Conservation (phyloP, 2,329 filamentous ascomycete genomes). For the Pseudogymnoascus pannorum region DNA sequence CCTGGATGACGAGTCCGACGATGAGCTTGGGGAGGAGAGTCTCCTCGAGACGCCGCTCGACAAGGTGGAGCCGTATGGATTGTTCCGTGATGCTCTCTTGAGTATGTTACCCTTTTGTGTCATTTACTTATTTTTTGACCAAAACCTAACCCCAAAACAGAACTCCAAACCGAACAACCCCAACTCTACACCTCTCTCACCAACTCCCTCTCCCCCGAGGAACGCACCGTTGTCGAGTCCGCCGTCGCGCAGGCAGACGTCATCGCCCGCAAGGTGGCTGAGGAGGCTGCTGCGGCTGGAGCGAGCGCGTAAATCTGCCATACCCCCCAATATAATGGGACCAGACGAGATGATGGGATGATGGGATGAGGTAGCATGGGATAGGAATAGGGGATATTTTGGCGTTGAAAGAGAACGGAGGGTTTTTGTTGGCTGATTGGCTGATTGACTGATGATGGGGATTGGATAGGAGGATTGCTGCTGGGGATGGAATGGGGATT, state of each 20-base stretch:
- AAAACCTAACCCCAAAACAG: conserved; percentile 37
- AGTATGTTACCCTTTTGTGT: conserved; percentile 48
- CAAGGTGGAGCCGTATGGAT: conserved; percentile 85
- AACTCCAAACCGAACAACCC: conserved; percentile 83
- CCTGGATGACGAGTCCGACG: conserved; percentile 65
- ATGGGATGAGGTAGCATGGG: neutral
- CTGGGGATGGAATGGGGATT: too few relatives aligned
- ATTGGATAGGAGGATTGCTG: neutral
- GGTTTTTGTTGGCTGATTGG: neutral
- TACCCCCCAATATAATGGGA: neutral
- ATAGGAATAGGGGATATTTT: neutral
- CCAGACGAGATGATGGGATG: neutral
- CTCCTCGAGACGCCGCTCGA: conserved; percentile 90
- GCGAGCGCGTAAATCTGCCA: neutral
- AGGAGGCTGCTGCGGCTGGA: conserved; percentile 13
- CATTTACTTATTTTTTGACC: neutral
- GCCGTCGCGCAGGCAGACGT: conserved; percentile 47
- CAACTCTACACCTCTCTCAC: conserved; percentile 79
- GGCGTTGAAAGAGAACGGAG: neutral
- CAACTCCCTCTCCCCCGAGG: conserved; percentile 68
- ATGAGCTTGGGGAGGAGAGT: conserved; percentile 88
- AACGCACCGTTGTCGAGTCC: conserved; percentile 71
- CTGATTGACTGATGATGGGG: neutral
- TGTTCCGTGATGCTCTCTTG: conserved; percentile 76
- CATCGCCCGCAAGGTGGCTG: conserved; percentile 19